Evolutionary conservation across 805 yeast species (phyloP).

Genomic region (Ogataea paraovalis): DNA sequence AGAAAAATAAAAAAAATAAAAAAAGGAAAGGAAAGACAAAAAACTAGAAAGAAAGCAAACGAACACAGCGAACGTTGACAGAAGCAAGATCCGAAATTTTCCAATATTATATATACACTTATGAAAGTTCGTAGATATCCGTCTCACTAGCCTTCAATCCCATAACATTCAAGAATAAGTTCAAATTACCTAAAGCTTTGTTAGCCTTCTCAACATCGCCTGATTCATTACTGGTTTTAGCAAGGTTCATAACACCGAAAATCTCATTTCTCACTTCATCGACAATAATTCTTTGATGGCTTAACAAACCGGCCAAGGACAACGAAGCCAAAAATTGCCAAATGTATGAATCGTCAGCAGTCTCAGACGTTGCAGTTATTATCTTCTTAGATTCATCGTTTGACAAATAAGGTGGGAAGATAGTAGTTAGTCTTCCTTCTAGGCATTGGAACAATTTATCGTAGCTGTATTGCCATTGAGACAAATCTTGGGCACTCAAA

Average conservation of each 20-base stretch:
- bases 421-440: slow-evolving; percentile 69
- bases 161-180: slow-evolving; percentile 91
- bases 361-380: slow-evolving; percentile 24
- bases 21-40: background rate
- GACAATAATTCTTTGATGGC: slow-evolving; percentile 89
- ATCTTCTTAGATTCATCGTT: slow-evolving; percentile 29
- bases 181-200: slow-evolving; percentile 66
- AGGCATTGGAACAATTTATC: slow-evolving; percentile 75
- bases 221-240: slow-evolving; percentile 43
- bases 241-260: slow-evolving; percentile 78
- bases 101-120: background rate
- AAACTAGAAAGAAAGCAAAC: background rate
- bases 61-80: background rate
- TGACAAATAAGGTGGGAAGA: slow-evolving; percentile 70
- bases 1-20: background rate
- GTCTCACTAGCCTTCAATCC: slow-evolving; percentile 89
- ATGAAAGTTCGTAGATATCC: slow-evolving; percentile 74
- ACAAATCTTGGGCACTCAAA: slow-evolving; percentile 50
- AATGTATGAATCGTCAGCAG: slow-evolving; percentile 73
- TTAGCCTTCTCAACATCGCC: slow-evolving; percentile 46
- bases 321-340: slow-evolving; percentile 97
- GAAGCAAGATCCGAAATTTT: background rate
- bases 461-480: slow-evolving; percentile 76
- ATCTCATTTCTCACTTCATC: slow-evolving; percentile 93
- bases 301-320: slow-evolving; percentile 84